Conservation (phyloP, 441 rosid genomes). For the Kokia cookei region DNA sequence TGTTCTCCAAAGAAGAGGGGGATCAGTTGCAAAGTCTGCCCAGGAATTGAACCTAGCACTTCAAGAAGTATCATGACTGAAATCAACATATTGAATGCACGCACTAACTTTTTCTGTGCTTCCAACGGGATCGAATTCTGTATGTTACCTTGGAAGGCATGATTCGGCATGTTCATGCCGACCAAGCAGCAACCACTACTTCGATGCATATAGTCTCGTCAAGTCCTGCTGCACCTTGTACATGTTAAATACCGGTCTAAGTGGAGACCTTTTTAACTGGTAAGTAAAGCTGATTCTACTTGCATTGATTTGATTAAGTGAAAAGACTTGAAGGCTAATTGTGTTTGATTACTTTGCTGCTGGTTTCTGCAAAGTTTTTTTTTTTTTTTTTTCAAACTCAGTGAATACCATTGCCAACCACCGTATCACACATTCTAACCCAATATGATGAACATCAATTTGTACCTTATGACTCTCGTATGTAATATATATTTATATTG, state of each 20-base stretch:
- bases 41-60: conserved; percentile 78
- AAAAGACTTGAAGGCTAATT: conserved; percentile 14
- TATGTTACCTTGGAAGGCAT: conserved; percentile 21
- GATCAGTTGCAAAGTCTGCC: conserved; percentile 69
- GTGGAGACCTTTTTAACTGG: conserved; percentile 28
- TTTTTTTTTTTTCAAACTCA: conserved; percentile 1
- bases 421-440: conserved; percentile 11
- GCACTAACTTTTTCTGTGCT: conserved; percentile 15
- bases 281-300: conserved; percentile 20
- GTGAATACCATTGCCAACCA: not conserved
- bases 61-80: conserved; percentile 60
- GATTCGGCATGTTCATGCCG: conserved; percentile 12
- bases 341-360: conserved; percentile 11
- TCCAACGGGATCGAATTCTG: conserved; percentile 9
- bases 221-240: conserved; percentile 21
- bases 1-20: conserved; percentile 57
- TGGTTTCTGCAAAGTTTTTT: conserved; percentile 16
- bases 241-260: conserved; percentile 12
- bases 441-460: conserved; percentile 13
- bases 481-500: not conserved
- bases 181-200: not conserved
- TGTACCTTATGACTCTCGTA: conserved; percentile 10
- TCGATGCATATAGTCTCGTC: conserved; percentile 1
- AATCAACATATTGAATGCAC: not conserved
- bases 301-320: conserved; percentile 21